phyloP scores from a whole-genome alignment of 2,329 filamentous ascomycete species.

The Fusarium pilosicola region DNA sequence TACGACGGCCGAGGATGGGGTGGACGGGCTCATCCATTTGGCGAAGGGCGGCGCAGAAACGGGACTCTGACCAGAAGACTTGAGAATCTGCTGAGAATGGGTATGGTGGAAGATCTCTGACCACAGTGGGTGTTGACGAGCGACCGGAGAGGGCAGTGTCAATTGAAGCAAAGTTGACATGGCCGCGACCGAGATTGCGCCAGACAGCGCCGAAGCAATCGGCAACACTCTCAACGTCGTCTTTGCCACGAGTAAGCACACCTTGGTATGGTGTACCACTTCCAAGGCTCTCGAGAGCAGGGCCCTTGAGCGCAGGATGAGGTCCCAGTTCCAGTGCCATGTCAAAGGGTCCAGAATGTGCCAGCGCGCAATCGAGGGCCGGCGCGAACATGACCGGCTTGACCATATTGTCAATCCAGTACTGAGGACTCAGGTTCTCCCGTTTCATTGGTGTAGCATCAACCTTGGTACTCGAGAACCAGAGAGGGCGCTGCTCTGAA shows the following conservation, averaged over 20 bases:
- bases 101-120: background rate
- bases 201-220: background rate
- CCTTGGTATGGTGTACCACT: background rate
- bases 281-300: background rate
- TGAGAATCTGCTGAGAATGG: conserved; percentile 1
- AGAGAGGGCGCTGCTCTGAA: background rate
- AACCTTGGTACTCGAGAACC: background rate
- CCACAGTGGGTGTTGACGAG: background rate
- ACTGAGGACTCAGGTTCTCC: background rate
- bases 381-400: background rate
- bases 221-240: background rate
- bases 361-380: background rate
- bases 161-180: conserved; percentile 2
- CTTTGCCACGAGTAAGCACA: background rate
- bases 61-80: background rate
- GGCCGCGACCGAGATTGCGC: background rate
- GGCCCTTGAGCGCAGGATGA: background rate
- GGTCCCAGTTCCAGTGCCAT: conserved; percentile 1
- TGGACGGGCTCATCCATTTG: background rate
- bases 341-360: background rate
- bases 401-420: conserved; percentile 2
- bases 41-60: background rate
- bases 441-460: background rate
- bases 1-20: background rate
- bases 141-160: background rate